phyloP scores from a whole-genome alignment of 371 early-diverging fungal species.

The Phascolomyces articulosus region DNA sequence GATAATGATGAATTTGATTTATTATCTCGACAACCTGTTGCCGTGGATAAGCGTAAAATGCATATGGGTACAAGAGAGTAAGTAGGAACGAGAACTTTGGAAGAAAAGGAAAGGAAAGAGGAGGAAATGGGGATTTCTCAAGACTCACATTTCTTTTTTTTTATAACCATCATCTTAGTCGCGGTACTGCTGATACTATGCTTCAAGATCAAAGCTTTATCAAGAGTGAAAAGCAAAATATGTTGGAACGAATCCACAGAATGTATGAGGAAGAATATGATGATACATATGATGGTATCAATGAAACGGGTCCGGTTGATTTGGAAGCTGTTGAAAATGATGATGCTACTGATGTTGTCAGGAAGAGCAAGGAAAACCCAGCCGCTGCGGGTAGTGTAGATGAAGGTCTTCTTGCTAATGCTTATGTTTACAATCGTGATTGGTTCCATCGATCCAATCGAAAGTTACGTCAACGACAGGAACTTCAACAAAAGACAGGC shows the following conservation, averaged over 20 bases:
- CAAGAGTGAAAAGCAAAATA: slow-evolving; percentile 54
- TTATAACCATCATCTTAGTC: slow-evolving; percentile 19
- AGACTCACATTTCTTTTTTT: too few species aligned
- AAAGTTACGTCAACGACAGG: slow-evolving; percentile 62
- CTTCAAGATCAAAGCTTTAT: slow-evolving; percentile 66
- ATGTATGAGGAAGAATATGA: slow-evolving; percentile 90
- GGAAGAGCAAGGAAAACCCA: neutral
- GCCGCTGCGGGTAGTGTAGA: slow-evolving; percentile 9
- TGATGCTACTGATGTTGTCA: slow-evolving; percentile 45
- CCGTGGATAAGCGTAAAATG: slow-evolving; percentile 67
- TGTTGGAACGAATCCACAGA: slow-evolving; percentile 62
- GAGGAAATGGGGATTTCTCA: too few species aligned
- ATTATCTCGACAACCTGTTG: slow-evolving; percentile 50
- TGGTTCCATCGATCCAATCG: slow-evolving; percentile 67
- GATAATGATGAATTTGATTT: slow-evolving; percentile 94
- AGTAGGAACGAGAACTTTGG: neutral
- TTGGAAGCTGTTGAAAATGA: slow-evolving; percentile 58
- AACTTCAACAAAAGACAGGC: slow-evolving; percentile 66
- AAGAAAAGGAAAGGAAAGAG: too few species aligned
- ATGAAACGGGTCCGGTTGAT: slow-evolving; percentile 63
- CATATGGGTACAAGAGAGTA: slow-evolving; percentile 75
- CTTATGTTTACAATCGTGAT: slow-evolving; percentile 51
- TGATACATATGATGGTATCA: slow-evolving; percentile 86
- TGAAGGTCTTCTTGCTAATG: slow-evolving; percentile 60
- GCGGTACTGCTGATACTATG: slow-evolving; percentile 42